Conservation (phyloP, 2,329 filamentous ascomycete species). For the Alternaria incomplexa region DNA sequence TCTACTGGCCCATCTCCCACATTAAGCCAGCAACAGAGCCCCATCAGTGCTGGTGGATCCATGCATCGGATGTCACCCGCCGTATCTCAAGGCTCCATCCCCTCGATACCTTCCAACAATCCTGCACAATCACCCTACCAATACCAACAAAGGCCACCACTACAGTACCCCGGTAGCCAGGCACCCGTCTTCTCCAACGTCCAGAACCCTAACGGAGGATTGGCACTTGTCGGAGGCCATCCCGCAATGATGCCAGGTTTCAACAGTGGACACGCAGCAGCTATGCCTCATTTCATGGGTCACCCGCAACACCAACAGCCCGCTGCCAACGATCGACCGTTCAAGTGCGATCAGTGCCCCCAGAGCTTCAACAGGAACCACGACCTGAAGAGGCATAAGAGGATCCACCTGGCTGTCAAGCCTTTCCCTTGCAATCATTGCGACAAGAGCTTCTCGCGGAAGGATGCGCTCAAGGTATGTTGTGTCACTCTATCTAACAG, state of each 20-base stretch:
- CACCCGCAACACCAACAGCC: slow-evolving; percentile 59
- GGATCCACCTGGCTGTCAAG: slow-evolving; percentile 94
- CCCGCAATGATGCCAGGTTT: slow-evolving; percentile 63
- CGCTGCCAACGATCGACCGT: slow-evolving; percentile 78
- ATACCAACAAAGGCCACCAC: slow-evolving; percentile 54
- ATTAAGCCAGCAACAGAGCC: slow-evolving; percentile 53
- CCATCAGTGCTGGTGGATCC: slow-evolving; percentile 54
- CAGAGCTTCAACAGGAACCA: slow-evolving; percentile 97
- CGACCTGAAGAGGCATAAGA: slow-evolving; percentile 92
- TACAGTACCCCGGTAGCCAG: slow-evolving; percentile 55
- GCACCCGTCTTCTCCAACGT: slow-evolving; percentile 80
- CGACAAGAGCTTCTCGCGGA: slow-evolving; percentile 95
- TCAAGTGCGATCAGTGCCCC: slow-evolving; percentile 90
- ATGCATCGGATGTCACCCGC: slow-evolving; percentile 61
- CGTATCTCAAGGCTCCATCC: slow-evolving; percentile 51
- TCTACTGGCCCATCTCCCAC: slow-evolving; percentile 56
- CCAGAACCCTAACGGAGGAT: slow-evolving; percentile 72
- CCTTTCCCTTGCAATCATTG: slow-evolving; percentile 91
- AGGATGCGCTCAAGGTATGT: slow-evolving; percentile 93
- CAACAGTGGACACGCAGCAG: slow-evolving; percentile 67
- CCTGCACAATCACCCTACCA: slow-evolving; percentile 52
- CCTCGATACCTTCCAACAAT: slow-evolving; percentile 57
- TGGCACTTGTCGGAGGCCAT: slow-evolving; percentile 71
- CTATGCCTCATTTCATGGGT: slow-evolving; percentile 68
- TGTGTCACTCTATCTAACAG: neutral